Evolutionary conservation across 495 filamentous ascomycete genomes (phyloP), one percentile per base, ranked within the genome.

Genomic region (Ramalina intermedia): DNA sequence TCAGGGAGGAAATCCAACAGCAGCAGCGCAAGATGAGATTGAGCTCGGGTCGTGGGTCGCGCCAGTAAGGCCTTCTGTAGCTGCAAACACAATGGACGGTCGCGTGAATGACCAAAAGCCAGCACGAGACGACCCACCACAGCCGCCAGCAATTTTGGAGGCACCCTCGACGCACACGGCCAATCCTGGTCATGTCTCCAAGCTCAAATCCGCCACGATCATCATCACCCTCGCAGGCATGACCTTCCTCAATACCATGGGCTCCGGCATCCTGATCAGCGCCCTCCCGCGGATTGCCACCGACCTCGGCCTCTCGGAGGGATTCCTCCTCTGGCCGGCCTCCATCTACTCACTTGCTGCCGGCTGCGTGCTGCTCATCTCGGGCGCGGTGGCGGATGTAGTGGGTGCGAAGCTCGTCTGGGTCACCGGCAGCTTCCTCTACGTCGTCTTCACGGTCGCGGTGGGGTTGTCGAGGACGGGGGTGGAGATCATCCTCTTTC

Each of bases 351-450:
- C 58, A 6, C 65, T 73, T 20, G 62, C 68, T 7, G 59, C 63
- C 36, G 66, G 70, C 40, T 69, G 62, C 50, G 69, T 63, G 1
- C 62, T 79, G 13, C 58, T 78, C 0, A 43, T 74, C 8, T 62
- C 62, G 3, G 74, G 75, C 2, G 62, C 73, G n/a, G 56, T 77
- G 17, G 62, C 72, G 1, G 76, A 79, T 57, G 63, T 73, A 0
- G 63, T 78, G 7, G 77, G 77, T 2, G 63, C 55, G 13, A 54
- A 68, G 20, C 56, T 39, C 6, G 61, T 75, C 27, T 70, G 66
- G 42, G 54, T 78, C 1, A 55, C 56, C 2, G 75, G 74, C 16
- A 62, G 57, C 21, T 59, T 70, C 17, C 46, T 75, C 13, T 61
- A 72, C 21, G 57, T 58, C 11, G 42, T 62, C 4, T 73, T 66